These are phyloP conservation scores for Hibiscus syriacus DNA, from an alignment of 345 rosid species.

Conservation along the genomic window DNA sequence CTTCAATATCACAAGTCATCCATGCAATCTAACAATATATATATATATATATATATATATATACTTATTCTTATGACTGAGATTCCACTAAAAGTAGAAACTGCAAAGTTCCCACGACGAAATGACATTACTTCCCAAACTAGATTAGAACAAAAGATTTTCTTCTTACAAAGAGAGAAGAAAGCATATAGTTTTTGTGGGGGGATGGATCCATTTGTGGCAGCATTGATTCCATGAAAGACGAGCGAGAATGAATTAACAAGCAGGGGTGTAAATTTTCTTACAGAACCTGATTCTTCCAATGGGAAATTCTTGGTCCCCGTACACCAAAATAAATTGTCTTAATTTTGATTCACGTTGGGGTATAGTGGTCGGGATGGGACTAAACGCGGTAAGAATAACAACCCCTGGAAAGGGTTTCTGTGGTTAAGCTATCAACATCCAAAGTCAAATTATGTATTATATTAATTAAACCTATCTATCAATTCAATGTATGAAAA, in stretches of 20 bases:
- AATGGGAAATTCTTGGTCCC: not conserved
- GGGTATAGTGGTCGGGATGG: not conserved
- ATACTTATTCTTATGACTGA: too few relatives aligned
- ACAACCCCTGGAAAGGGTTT: not conserved
- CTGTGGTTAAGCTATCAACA: constrained; percentile 17
- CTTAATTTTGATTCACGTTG: not conserved
- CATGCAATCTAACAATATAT: too few relatives aligned
- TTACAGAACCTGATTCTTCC: constrained; percentile 17
- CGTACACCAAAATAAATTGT: not conserved
- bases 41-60: too few relatives aligned
- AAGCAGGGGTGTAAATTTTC: not conserved
- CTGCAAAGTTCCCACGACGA: too few relatives aligned
- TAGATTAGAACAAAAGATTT: not conserved
- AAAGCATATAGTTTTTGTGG: not conserved
- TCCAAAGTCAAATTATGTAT: constrained; percentile 17
- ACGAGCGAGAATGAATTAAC: not conserved
- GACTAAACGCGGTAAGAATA: not conserved
- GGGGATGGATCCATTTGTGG: not conserved
- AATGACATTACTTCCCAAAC: constrained; percentile 1
- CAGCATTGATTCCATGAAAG: constrained; percentile 5
- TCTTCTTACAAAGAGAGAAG: not conserved
- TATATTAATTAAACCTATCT: not conserved
- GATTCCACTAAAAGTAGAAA: too few relatives aligned
- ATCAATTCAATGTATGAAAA: not conserved
- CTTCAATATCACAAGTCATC: too few relatives aligned